These are phyloP conservation scores for Hortiboletus rubellus DNA, from an alignment of 1,284 basidiomycete species.

Conservation along the genomic window DNA sequence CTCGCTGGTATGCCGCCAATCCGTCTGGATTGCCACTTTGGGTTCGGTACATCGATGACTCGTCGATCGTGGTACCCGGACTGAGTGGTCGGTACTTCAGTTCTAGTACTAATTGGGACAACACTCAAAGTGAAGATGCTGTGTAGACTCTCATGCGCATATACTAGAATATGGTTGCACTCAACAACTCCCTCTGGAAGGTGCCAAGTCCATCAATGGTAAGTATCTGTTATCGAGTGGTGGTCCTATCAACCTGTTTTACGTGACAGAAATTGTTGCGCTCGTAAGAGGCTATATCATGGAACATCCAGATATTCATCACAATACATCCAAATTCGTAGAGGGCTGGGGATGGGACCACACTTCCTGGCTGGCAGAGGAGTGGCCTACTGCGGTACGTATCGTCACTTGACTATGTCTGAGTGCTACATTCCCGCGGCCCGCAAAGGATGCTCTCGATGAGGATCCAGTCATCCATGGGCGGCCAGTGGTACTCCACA, in stretches of 20 bases:
- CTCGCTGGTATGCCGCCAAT: slow-evolving; percentile 39
- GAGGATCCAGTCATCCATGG: slow-evolving; percentile 64
- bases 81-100: slow-evolving; percentile 57
- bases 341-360: slow-evolving; percentile 94
- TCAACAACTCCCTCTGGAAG: slow-evolving; percentile 64
- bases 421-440: background rate
- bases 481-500: slow-evolving; percentile 71
- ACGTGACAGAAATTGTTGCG: slow-evolving; percentile 56
- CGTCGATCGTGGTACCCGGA: slow-evolving; percentile 65
- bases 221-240: slow-evolving; percentile 1
- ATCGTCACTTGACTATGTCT: background rate
- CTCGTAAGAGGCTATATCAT: slow-evolving; percentile 68
- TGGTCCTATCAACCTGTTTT: background rate
- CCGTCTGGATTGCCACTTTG: slow-evolving; percentile 29
- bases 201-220: slow-evolving; percentile 61
- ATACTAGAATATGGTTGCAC: slow-evolving; percentile 75
- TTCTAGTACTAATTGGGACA: slow-evolving; percentile 15
- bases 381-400: slow-evolving; percentile 74
- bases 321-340: slow-evolving; percentile 63
- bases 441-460: slow-evolving; percentile 67
- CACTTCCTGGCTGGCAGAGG: slow-evolving; percentile 65
- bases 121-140: background rate
- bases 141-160: slow-evolving; percentile 80
- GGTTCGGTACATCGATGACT: slow-evolving; percentile 52
- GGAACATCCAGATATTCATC: slow-evolving; percentile 52